Evolutionary conservation across 2,329 filamentous ascomycete genomes (phyloP), one percentile per base, ranked within the genome.

Genomic region (Clonostachys sp.): DNA sequence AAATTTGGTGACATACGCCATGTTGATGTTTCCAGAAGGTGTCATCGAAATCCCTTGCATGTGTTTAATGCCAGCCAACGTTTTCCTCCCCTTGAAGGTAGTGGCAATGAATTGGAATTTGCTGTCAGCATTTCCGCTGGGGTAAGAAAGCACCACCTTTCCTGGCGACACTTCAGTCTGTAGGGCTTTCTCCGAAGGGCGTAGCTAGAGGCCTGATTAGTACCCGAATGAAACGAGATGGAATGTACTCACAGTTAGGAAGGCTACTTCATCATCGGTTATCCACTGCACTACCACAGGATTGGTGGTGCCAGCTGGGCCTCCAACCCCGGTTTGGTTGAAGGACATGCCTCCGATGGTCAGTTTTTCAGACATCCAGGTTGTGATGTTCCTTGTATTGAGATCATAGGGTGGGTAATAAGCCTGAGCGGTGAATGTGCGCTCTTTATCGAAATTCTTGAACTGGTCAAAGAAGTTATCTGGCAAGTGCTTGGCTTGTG

Each of bases 331-430:
- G 40, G 69, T 74, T 58, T 84, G 73, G 12, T 75, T 69, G 52
- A 80, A 82, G 0, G 78, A 76, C 56, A 81, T 74, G 0, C 75
- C 78, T 36, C 82, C 82, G 50, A 86, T 83, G 9, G 75, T 82
- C 12, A 85, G 63, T 18, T 77, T 72, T 4, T 71, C 60, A 0
- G 76, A 75, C 0, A 85, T 54, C 77, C 78, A 85, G 12, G 77
- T 71, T 0, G 76, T 76, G 50, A 84, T 78, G 53, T 84, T 84
- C 16, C 82, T 72, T 0, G 74, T 71, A 13, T 70, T 71, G 2
- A 66, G 66, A 55, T 86, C 82, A 44, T 72, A 81, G 0, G 81
- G 80, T 1, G 80, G 80, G 2, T 78, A 80, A 55, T 73, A 81
- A 0, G 80, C 74, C 6, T 74, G 73, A 0, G 73, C 74, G 0